phyloP scores from a whole-genome alignment of 1,284 basidiomycete species.

The Papiliotrema laurentii region DNA sequence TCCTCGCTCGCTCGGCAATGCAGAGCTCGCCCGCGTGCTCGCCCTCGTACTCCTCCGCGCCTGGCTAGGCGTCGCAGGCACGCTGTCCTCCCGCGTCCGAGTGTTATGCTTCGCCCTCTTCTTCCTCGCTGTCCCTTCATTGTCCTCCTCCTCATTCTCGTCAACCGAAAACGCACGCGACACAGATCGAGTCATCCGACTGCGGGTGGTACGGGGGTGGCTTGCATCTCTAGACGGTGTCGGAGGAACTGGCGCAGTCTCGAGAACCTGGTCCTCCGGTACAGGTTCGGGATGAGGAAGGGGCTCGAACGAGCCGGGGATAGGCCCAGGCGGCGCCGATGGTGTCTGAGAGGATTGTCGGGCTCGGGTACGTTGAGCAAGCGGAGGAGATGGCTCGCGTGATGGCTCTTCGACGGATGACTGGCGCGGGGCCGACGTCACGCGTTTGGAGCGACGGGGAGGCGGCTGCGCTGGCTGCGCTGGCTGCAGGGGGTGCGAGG shows the following conservation, averaged over 20 bases:
- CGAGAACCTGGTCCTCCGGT: conserved; percentile 2
- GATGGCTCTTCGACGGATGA: not conserved
- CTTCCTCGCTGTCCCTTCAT: conserved; percentile 5
- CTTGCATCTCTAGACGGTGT: not conserved
- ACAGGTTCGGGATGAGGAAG: not conserved
- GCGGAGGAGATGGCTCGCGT: not conserved
- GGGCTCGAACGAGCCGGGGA: conserved; percentile 7
- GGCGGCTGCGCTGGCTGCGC: not conserved
- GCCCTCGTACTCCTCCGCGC: conserved; percentile 19
- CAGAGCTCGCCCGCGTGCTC: conserved; percentile 13
- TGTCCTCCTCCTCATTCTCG: conserved; percentile 9
- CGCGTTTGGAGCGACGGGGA: not conserved
- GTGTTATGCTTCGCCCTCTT: conserved; percentile 18
- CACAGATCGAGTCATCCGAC: conserved; percentile 27
- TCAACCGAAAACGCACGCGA: conserved; percentile 28
- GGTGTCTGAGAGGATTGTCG: not conserved
- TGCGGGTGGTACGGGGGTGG: not conserved
- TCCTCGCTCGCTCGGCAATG: conserved; percentile 22
- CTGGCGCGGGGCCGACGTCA: not conserved
- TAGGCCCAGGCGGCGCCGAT: not conserved
- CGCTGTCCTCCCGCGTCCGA: conserved; percentile 4
- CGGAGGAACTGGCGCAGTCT: not conserved
- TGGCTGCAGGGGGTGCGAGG: too few species aligned
- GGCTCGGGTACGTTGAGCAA: not conserved
- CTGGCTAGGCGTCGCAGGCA: not conserved